Evolutionary conservation across 768 basidiomycete genomes (phyloP), one percentile per base, ranked within the genome.

Genomic region (Tephrocybe sp.): DNA sequence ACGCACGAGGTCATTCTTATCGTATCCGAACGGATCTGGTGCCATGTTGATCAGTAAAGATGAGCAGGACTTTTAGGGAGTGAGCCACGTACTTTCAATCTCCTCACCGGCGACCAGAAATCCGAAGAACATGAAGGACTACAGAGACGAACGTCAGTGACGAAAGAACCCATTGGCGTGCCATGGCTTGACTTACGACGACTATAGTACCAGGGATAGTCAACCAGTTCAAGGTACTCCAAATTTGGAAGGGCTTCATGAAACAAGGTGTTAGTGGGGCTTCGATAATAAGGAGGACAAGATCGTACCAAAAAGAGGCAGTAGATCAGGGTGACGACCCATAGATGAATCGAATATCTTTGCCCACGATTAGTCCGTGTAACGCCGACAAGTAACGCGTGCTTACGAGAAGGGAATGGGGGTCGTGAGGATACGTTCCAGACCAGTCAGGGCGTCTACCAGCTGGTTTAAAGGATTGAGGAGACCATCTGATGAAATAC

Each of bases 51-150:
- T n/a, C n/a, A n/a, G n/a, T n/a, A n/a, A n/a, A n/a, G n/a, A n/a
- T n/a, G 31, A n/a, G n/a, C n/a, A 44, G 21, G 31, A 44, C 18
- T 44, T 30, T 40, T 21, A 39, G 48, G 27, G 12, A 59, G n/a
- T n/a, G n/a, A n/a, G n/a, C n/a, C 27, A 69, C 82, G 58, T 52
- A 86, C 84, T 85, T 65, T 87, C 84, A 48, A 87, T 87, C 65
- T 87, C 86, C 64, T 87, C 84, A 36, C 85, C 85, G 24, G 84
- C 84, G 38, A 83, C 83, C 51, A 88, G 64, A 69, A 87, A 87
- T 7, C 86, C 86, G 60, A 86, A 86, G 72, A 85, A 87, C 49
- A 85, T 73, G 63, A 87, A 87, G 57, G 75, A 74, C 79, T 85
- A 15, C 15, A 30, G 44, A 32, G 28, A 31, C 39, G 16, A 5